A percentile compares a stretch with the other conserved stretches of the same genome.
Evolutionary conservation across 164 flowering plant genomes (phyloP).

Genomic region (Annona cherimola): DNA sequence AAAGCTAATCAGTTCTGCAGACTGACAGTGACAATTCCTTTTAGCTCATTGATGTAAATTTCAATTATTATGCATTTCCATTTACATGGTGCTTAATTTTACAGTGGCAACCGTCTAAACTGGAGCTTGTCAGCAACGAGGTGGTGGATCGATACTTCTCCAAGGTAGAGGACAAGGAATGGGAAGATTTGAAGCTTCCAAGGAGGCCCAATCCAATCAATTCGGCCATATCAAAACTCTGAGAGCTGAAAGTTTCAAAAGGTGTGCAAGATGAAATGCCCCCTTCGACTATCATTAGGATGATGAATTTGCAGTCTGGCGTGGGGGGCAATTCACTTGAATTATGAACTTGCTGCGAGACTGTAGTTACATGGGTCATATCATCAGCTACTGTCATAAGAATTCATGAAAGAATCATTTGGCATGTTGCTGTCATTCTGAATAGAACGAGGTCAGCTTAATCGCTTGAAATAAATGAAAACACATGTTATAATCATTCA

Average conservation of each 20-base stretch:
- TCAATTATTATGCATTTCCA: neutral
- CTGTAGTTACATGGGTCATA: neutral
- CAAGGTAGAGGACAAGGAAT: slow-evolving; percentile 51
- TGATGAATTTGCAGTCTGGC: neutral
- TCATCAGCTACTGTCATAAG: neutral
- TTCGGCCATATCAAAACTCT: slow-evolving; percentile 57
- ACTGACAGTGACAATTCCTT: neutral
- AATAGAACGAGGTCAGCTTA: neutral
- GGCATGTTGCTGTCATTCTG: neutral
- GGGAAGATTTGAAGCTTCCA: slow-evolving; percentile 74
- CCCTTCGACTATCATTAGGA: neutral
- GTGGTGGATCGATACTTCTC: slow-evolving; percentile 68
- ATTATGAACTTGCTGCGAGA: neutral
- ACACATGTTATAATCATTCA: too few species aligned
- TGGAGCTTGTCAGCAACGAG: slow-evolving; percentile 50
- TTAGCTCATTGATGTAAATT: too few species aligned
- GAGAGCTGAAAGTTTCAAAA: neutral
- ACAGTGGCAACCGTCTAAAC: slow-evolving; percentile 79
- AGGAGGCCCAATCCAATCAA: slow-evolving; percentile 42
- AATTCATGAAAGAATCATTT: neutral
- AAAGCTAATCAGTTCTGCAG: neutral
- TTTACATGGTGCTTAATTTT: neutral
- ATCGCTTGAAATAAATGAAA: neutral
- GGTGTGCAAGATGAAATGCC: neutral
- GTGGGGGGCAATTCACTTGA: neutral